phyloP scores from a whole-genome alignment of 768 basidiomycete species.

The Boletus tylopilopsis region DNA sequence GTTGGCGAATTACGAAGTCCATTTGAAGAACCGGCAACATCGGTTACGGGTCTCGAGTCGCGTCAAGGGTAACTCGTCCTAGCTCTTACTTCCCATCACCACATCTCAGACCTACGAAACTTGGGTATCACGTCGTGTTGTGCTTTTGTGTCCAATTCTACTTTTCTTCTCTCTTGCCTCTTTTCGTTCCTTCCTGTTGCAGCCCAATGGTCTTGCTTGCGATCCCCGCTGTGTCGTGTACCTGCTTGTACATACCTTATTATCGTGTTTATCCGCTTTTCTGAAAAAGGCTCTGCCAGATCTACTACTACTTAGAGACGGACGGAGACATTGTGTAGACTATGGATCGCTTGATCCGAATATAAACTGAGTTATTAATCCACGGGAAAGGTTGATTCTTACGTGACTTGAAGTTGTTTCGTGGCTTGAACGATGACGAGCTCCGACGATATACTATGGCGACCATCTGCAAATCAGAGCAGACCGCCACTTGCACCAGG shows the following conservation, averaged over 20 bases:
- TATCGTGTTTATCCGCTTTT: constrained; percentile 30
- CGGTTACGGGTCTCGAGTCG: constrained; percentile 70
- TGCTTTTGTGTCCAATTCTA: constrained; percentile 7
- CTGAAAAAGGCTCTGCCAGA: neutral
- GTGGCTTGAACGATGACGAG: neutral
- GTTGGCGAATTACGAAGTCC: constrained; percentile 87
- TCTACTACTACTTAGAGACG: constrained; percentile 4
- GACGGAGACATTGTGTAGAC: constrained; percentile 4
- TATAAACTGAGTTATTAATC: neutral
- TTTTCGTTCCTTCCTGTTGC: constrained; percentile 6
- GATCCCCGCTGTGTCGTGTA: constrained; percentile 22
- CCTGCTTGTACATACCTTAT: constrained; percentile 36
- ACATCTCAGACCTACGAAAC: constrained; percentile 12
- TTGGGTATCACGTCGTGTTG: constrained; percentile 5
- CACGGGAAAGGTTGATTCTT: neutral
- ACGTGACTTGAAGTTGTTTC: too few species aligned
- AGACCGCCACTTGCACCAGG: neutral
- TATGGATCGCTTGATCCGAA: constrained; percentile 2
- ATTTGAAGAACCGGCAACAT: constrained; percentile 83
- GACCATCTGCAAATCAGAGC: neutral
- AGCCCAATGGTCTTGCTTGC: constrained; percentile 21
- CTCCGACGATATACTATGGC: neutral
- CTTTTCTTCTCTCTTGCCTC: neutral
- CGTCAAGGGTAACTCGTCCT: constrained; percentile 17
- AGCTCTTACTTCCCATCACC: constrained; percentile 6